Evolutionary conservation across 257 asterid species (phyloP).

Genomic region (Rhazya stricta): DNA sequence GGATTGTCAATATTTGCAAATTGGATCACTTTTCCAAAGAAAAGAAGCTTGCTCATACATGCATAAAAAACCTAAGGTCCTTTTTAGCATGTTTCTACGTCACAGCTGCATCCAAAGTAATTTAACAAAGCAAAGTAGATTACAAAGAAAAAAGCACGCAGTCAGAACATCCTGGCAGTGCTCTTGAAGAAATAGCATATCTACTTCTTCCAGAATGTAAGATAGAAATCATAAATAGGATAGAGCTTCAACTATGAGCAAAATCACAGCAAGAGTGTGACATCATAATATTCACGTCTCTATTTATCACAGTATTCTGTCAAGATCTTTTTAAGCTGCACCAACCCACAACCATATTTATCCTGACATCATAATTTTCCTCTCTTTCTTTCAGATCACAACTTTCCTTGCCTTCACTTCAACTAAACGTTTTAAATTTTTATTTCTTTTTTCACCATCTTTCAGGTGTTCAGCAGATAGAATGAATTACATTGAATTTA

Average conservation of each 20-base stretch:
- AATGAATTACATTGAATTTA: background rate
- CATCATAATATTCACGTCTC: background rate
- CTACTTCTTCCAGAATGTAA: background rate
- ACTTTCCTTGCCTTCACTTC: background rate
- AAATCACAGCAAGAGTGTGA: background rate
- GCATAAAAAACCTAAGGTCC: too few relatives aligned
- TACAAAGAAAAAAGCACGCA: background rate
- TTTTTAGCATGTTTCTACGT: too few relatives aligned
- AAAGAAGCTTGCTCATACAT: too few relatives aligned
- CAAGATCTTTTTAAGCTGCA: background rate
- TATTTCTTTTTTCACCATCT: background rate
- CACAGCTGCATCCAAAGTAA: background rate
- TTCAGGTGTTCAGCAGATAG: background rate
- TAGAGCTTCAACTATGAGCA: background rate
- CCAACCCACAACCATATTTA: background rate
- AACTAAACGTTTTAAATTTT: background rate
- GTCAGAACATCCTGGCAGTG: background rate
- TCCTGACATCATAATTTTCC: background rate
- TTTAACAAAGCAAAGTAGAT: background rate
- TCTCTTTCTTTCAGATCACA: background rate
- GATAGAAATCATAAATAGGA: background rate
- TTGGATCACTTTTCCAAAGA: too few relatives aligned
- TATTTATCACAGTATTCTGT: background rate
- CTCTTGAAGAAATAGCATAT: background rate
- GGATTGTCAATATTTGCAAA: too few relatives aligned